A percentile compares a stretch with the other conserved stretches of the same genome.
Conservation (phyloP, 306 rosid genomes). For the Cyamopsis tetragonoloba region DNA sequence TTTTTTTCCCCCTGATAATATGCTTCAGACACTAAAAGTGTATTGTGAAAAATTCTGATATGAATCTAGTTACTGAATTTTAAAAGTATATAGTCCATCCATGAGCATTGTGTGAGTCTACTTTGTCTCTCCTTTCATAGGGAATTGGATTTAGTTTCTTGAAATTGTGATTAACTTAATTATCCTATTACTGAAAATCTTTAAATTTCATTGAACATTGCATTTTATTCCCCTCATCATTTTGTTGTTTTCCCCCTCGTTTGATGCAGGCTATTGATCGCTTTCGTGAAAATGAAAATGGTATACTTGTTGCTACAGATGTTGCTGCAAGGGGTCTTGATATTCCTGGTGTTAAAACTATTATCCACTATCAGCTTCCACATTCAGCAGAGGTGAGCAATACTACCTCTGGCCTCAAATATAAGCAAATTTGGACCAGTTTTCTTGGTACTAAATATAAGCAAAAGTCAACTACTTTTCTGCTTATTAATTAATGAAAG, state of each 20-base stretch:
- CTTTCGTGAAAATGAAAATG: slow-evolving; percentile 70
- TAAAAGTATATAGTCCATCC: background rate
- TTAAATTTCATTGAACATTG: background rate
- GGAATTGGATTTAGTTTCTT: background rate
- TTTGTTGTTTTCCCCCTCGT: slow-evolving; percentile 2
- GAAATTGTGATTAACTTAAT: slow-evolving; percentile 3
- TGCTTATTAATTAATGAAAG: too few species aligned
- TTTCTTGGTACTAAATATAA: too few species aligned
- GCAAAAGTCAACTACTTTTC: too few species aligned
- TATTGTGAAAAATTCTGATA: background rate
- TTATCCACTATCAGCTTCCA: slow-evolving; percentile 98
- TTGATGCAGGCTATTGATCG: slow-evolving; percentile 73
- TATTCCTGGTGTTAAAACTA: slow-evolving; percentile 83
- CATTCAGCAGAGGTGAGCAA: slow-evolving; percentile 86
- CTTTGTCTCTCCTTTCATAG: background rate
- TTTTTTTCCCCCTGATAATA: background rate
- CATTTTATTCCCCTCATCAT: background rate
- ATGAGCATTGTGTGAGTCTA: background rate
- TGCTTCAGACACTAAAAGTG: background rate
- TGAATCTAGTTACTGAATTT: background rate
- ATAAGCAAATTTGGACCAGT: too few species aligned
- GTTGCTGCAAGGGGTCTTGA: slow-evolving; percentile 96
- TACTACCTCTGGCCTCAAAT: too few species aligned
- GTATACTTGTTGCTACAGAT: slow-evolving; percentile 87
- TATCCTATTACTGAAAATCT: background rate